Evolutionary conservation across 2,329 filamentous ascomycete genomes (phyloP).

Genomic region (Botryotinia convoluta): DNA sequence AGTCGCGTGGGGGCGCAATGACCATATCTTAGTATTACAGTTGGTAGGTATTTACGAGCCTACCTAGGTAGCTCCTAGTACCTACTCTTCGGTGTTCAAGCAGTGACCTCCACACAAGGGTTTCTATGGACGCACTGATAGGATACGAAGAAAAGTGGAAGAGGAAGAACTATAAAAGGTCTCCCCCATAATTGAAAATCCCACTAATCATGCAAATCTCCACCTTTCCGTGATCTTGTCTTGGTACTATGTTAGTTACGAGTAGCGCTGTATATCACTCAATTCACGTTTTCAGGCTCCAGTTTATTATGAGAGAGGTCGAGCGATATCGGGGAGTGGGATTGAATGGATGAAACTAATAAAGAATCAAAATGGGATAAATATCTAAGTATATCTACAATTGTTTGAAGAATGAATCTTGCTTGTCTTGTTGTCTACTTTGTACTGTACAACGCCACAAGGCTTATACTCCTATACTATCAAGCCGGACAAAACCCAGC

Average conservation of each 20-base stretch:
- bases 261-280: neutral
- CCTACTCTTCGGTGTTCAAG: neutral
- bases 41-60: no score
- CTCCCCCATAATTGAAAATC: neutral
- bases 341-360: neutral
- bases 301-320: no score
- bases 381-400: neutral
- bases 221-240: neutral
- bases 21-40: neutral
- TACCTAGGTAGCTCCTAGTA: neutral
- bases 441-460: neutral
- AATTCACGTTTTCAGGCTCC: neutral
- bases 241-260: neutral
- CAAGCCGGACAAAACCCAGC: conserved; percentile 4
- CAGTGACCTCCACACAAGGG: neutral
- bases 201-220: neutral
- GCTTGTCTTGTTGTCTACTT: neutral
- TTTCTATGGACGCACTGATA: neutral
- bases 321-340: neutral
- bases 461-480: neutral
- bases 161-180: neutral
- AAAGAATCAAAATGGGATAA: neutral
- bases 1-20: neutral
- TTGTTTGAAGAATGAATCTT: neutral
- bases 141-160: conserved; percentile 3